Evolutionary conservation across 176 grass and related monocot species (phyloP), one percentile per base, ranked within the genome.

Genomic region (Carex littledalei): DNA sequence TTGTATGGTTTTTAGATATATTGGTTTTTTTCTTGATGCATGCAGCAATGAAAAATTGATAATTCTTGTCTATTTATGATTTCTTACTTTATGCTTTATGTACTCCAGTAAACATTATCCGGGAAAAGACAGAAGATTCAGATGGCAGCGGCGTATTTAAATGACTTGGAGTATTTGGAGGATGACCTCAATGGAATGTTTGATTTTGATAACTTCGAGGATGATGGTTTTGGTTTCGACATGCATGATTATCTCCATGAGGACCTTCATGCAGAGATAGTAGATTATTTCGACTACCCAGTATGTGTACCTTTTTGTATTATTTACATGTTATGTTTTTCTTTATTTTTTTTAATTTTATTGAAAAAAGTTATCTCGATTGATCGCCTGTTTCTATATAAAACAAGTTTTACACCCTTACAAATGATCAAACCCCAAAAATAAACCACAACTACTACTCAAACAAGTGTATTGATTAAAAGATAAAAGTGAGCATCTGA

Each of bases 111-210:
- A 8, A 8, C 2, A 4, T 72, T 76, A 54, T 6, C 13, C 29
- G 1, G 61, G 80, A 53, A 21, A 13, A 18, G 32, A 20, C 6
- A 81, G 34, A 8, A 9, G 52, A 81, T 81, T 64, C 18, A 58
- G 58, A 47, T 66, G 59, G 63, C 45, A 1, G 5, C 29, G 12
- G 21, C 31, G 45, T 64, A 65, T 68, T 53, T 83, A 31, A 83
- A 66, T 68, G 81, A 68, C 5, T 67, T 83, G 37, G 81, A 83
- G 60, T 64, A 63, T 81, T 67, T 83, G 31, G 81, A 83, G 81
- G 81, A 83, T 17, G 63, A 68, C 47, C n/a, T 81, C 35, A 20
- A 54, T 49, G 81, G 13, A 20, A 54, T 83, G 18, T 52, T 83
- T 64, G 62, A 52, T 75, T 62, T 86, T 18, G 81, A 83, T 18